Evolutionary conservation across 2,329 filamentous ascomycete genomes (phyloP), one percentile per base, ranked within the genome.

Genomic region (Fusarium sp.): DNA sequence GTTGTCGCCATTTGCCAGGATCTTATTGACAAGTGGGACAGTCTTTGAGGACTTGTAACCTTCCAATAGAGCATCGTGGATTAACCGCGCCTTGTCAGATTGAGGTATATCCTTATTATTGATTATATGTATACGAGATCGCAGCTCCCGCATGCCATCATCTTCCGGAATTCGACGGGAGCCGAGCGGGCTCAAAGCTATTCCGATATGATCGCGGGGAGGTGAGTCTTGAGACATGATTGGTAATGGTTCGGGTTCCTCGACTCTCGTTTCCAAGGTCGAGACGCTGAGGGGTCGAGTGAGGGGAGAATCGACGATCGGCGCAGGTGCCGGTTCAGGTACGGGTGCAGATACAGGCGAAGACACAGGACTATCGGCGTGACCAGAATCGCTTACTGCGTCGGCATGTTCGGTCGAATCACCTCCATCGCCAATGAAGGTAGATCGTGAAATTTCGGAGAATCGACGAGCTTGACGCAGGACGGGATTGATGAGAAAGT

Each of bases 61-160:
- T 76, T 93, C 91, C 56, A 89, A 90, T 78, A 95, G 85, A 58
- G 92, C 78, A 46, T 86, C 84, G 77, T 95, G 93, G 79, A 95
- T 90, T 74, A 91, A 81, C 64, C 84, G 86, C 25, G 92, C 92
- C 79, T 94, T 94, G 62, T 93, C 89, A 9, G 83, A 77, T 45
- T 85, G 83, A 6, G 86, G 79, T 49, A 90, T 83, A 25, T 88
- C 83, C 70, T 85, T 84, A 27, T 86, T 83, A 77, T 93, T 91
- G 66, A 95, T 91, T 24, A 83, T 83, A 63, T 91, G 85, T 70
- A 96, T 94, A 67, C 88, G 88, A 69, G 82, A 85, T 73, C 93
- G 85, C 73, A 95, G 79, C 57, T 82, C 79, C 20, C 86, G 84
- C 90, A 93, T 94, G 46, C 93, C 93, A 83, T 96, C 93, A 75